Conservation (phyloP, 352 stramenopile genomes). For the Blastocystis sp. region DNA sequence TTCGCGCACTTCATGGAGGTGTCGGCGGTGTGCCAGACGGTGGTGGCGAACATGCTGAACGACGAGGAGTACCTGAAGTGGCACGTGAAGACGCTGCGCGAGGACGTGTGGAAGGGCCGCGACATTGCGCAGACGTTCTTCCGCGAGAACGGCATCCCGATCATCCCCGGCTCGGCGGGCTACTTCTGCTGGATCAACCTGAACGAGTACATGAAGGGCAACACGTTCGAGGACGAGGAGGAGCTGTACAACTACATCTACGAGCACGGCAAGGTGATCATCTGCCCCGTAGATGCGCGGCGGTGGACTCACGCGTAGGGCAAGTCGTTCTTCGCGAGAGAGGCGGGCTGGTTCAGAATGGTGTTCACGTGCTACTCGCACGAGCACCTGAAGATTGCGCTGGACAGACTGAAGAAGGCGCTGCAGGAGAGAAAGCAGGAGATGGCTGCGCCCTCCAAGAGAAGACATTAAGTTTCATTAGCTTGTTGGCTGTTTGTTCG, state of each 20-base stretch:
- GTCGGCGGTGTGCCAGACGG: constrained; percentile 77
- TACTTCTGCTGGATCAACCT: constrained; percentile 84
- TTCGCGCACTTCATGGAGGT: constrained; percentile 76
- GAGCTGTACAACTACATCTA: constrained; percentile 71
- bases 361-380: constrained; percentile 64
- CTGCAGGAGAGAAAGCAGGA: constrained; percentile 63
- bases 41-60: constrained; percentile 74
- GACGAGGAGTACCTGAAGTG: constrained; percentile 77
- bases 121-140: constrained; percentile 75
- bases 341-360: constrained; percentile 64
- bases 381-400: constrained; percentile 40
- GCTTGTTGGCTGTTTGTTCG: background rate
- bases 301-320: constrained; percentile 11
- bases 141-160: constrained; percentile 76
- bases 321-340: constrained; percentile 58
- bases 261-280: constrained; percentile 74
- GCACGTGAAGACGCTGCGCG: constrained; percentile 76
- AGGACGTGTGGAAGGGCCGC: constrained; percentile 73
- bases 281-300: constrained; percentile 24
- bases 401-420: constrained; percentile 63
- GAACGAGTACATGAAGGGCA: constrained; percentile 71
- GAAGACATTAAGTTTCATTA: constrained; percentile 34
- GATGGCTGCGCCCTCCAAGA: constrained; percentile 54
- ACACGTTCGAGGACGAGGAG: constrained; percentile 69
- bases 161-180: constrained; percentile 75